Base-by-base conservation (phyloP, 2,329 filamentous ascomycete genomes). In the Colletotrichum tanaceti region DNA sequence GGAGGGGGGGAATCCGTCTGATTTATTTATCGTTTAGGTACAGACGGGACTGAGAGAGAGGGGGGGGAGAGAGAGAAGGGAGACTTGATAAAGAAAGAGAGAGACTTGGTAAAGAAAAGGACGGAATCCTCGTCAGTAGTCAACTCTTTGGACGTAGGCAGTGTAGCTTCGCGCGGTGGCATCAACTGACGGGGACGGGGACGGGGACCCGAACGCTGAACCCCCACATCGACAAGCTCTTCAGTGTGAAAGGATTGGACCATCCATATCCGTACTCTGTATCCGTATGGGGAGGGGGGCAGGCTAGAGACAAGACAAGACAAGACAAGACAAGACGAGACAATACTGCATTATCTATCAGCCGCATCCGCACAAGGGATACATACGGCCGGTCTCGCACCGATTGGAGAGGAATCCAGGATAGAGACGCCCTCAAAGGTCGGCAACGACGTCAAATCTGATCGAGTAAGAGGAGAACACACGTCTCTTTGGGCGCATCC, bases 401-500 rank as follows among this genome's bases (percentile, higher is more conserved):
- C n/a, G n/a, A n/a, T n/a, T n/a, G n/a, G n/a, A n/a, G n/a, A n/a
- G n/a, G n/a, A n/a, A n/a, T n/a, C n/a, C n/a, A n/a, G n/a, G n/a
- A n/a, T n/a, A n/a, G n/a, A n/a, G n/a, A n/a, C n/a, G n/a, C n/a
- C n/a, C n/a, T n/a, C n/a, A n/a, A n/a, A n/a, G 46, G 28, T 44
- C 35, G 35, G 44, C 50, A 63, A 22, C 63, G 47, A 68, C 63
- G 58, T 62, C 58, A 68, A 70, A 70, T 67, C 58, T 70, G 52
- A 66, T 68, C 64, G 64, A 67, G 67, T 66, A 70, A 70, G 63
- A 63, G 58, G 20, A 63, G 58, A 18, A 53, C 52, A 46, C 35
- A 44, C 50, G 43, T 39, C 38, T 43, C 18, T 20, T 5, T 43
- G 41, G 52, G 16, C 52, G 14, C 18, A 20, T 63, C 14, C 5